A percentile compares a stretch with the other conserved stretches of the same genome.
Evolutionary conservation across 2,329 filamentous ascomycete species (phyloP).

Genomic region (Trichophaea hybrida): DNA sequence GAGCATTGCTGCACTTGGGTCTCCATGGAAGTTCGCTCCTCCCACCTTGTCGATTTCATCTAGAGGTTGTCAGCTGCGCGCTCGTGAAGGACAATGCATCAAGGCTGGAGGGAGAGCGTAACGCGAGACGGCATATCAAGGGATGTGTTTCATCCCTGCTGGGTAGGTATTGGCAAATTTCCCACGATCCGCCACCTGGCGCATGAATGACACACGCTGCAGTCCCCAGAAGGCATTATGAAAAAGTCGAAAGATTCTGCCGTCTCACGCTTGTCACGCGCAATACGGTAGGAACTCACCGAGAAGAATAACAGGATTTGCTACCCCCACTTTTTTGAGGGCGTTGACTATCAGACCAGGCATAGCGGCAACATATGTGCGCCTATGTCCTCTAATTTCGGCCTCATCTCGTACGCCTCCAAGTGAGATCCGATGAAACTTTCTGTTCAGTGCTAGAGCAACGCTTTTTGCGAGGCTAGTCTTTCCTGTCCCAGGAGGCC

Average conservation of each 20-base stretch:
- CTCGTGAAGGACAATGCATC: neutral
- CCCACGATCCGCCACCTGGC: neutral
- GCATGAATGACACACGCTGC: no score
- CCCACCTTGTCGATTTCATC: conserved; percentile 98
- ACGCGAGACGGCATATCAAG: no score
- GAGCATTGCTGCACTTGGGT: conserved; percentile 93
- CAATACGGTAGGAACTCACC: conserved; percentile 15
- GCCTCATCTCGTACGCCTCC: conserved; percentile 93
- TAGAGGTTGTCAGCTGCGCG: conserved; percentile 5
- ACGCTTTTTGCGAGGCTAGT: conserved; percentile 89
- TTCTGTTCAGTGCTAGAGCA: conserved; percentile 77
- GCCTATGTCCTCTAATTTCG: conserved; percentile 84
- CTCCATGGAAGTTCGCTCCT: conserved; percentile 78
- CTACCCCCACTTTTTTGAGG: conserved; percentile 84
- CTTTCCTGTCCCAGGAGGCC: conserved; percentile 89
- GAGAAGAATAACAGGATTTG: conserved; percentile 87
- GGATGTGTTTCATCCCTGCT: no score
- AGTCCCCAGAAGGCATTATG: no score
- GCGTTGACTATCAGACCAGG: conserved; percentile 88
- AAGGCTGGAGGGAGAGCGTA: no score
- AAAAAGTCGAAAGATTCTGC: no score
- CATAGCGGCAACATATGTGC: conserved; percentile 98
- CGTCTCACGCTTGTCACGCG: neutral
- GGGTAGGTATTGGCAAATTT: no score
- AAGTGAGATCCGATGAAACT: conserved; percentile 93